phyloP scores from a whole-genome alignment of 2,329 filamentous ascomycete genomes.

The Ilyonectria robusta region DNA sequence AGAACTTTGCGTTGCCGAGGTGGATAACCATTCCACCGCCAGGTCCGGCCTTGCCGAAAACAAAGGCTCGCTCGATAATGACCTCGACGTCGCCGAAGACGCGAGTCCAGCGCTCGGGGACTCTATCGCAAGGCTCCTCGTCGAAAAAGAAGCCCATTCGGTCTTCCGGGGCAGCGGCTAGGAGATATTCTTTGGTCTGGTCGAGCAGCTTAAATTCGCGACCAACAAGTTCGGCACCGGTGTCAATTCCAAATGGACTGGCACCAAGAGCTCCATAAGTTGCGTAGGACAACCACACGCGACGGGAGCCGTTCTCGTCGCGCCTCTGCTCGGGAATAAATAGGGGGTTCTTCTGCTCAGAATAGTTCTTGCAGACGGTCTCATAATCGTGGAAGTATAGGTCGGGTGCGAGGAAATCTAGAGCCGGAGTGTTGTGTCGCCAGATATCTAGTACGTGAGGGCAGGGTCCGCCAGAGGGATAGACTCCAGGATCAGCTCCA shows the following conservation, averaged over 20 bases:
- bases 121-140: constrained; percentile 45
- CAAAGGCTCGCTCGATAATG: constrained; percentile 56
- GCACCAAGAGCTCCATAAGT: constrained; percentile 56
- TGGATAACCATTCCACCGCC: constrained; percentile 58
- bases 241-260: constrained; percentile 58
- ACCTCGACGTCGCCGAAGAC: constrained; percentile 53
- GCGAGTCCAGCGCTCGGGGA: constrained; percentile 46
- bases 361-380: constrained; percentile 59
- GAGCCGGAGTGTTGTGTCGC: constrained; percentile 55
- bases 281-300: constrained; percentile 59
- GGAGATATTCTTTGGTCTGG: constrained; percentile 46
- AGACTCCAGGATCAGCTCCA: constrained; percentile 52
- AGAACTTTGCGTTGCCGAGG: constrained; percentile 52
- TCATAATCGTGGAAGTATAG: constrained; percentile 65
- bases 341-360: constrained; percentile 59
- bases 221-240: constrained; percentile 48
- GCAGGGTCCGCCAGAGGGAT: constrained; percentile 54
- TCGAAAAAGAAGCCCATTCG: constrained; percentile 58
- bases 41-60: constrained; percentile 56
- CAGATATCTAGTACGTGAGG: constrained; percentile 57
- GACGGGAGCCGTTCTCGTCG: constrained; percentile 60
- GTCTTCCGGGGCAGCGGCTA: constrained; percentile 49
- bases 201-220: constrained; percentile 51
- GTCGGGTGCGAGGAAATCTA: constrained; percentile 64
- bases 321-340: constrained; percentile 68